Conservation (phyloP, 805 yeast genomes). For the Trichomonascus vanleenenianus region DNA sequence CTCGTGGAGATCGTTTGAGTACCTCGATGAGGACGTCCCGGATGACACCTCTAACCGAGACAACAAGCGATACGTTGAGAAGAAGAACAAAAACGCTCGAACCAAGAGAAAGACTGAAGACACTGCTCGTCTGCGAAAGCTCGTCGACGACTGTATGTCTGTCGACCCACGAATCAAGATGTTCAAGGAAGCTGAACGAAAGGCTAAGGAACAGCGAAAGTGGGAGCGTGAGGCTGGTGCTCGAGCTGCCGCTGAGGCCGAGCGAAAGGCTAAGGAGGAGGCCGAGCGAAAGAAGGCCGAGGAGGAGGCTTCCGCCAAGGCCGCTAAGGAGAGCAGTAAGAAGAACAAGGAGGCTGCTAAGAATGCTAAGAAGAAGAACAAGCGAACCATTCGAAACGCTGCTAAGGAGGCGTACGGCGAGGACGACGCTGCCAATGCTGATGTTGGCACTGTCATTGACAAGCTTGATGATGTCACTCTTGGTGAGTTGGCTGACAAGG, state of each 20-base stretch:
- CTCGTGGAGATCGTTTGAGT: conserved; percentile 98
- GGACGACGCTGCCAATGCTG: conserved; percentile 54
- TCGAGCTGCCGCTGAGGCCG: conserved; percentile 92
- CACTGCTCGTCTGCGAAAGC: conserved; percentile 76
- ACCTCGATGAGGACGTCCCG: conserved; percentile 97
- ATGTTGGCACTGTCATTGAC: conserved; percentile 72
- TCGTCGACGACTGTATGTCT: conserved; percentile 78
- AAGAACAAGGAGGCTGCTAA: conserved; percentile 94
- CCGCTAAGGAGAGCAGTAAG: conserved; percentile 69
- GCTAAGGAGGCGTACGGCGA: conserved; percentile 75
- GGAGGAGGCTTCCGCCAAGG: conserved; percentile 62
- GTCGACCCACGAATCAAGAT: conserved; percentile 93
- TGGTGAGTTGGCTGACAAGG: conserved; percentile 64
- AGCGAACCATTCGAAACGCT: conserved; percentile 74
- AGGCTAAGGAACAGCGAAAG: conserved; percentile 87
- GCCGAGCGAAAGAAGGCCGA: conserved; percentile 74
- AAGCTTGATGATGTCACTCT: conserved; percentile 72
- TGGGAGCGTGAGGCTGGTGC: conserved; percentile 99
- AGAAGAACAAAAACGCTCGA: conserved; percentile 94
- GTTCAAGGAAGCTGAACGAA: conserved; percentile 91
- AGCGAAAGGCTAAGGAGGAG: conserved; percentile 76
- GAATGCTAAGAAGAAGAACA: conserved; percentile 89
- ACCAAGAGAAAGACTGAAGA: conserved; percentile 97
- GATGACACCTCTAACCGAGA: conserved; percentile 99
- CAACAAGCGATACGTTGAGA: conserved; percentile 96